Base-by-base conservation (phyloP, 2,329 filamentous ascomycete species). In the Ophiosphaerella korrae region DNA sequence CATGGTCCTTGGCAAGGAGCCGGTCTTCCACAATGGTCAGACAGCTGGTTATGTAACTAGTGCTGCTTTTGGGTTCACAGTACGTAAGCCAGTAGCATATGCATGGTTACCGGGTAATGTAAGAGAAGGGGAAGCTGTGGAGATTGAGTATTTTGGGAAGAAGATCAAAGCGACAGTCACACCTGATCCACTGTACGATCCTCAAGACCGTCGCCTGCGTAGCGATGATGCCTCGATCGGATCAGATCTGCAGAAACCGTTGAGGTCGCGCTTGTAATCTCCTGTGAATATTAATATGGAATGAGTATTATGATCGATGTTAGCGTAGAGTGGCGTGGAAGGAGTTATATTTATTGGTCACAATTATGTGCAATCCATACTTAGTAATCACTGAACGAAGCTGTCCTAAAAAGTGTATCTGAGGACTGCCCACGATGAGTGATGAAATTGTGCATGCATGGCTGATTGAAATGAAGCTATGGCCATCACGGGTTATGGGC, bases 141-240 rank as follows among this genome's bases (percentile, higher is more conserved):
- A 86, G 61, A 76, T 87, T 48, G 83, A 85, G 58, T 87, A 87
- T 62, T 87, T 87, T 67, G 82, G 83, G 4, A 72, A 70, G 50
- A 74, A 75, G 9, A 78, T 86, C 45, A 58, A 60, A 42, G 84
- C 84, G 0, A 85, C 82, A 3, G 79, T 87, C 1, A 70, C 74
- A 0, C 54, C 72, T 1, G 82, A 84, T 40, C 79, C 82, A 7
- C 45, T 83, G 37, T 77, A 78, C 50, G 77, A 80, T 54, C 74
- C 76, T 1, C 63, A 74, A 34, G 71, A 71, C 60, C 74, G 60
- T 16, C 71, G 72, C 14, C 52, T 78, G 42, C 62, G 62, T 24
- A 67, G 59, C 18, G 63, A 69, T 26, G 54, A 58, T 12, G 46
- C 53, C 3, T 55, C 55, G 9, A 42, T 48, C 11, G 53, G 56